These are phyloP conservation scores for Inga laurina DNA, from an alignment of 306 rosid genomes.

Conservation along the genomic window DNA sequence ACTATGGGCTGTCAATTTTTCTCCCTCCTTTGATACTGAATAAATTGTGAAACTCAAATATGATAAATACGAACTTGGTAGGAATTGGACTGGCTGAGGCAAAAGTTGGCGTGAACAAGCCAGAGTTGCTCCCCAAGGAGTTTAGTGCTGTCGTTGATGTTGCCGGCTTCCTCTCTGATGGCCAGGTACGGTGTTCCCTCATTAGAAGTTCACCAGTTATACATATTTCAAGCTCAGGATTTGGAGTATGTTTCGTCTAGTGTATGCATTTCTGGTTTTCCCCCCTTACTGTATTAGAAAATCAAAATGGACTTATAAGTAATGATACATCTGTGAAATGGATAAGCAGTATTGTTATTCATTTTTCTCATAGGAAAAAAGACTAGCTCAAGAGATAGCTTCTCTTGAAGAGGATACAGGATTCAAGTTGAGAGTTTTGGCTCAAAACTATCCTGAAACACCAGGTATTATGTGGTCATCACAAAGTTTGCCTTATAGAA, in stretches of 20 bases:
- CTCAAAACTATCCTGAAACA: constrained; percentile 93
- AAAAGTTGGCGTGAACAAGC: constrained; percentile 85
- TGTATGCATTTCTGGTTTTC: not conserved
- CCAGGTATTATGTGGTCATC: constrained; percentile 57
- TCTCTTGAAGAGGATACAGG: constrained; percentile 80
- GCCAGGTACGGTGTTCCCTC: constrained; percentile 60
- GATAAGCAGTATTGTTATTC: constrained; percentile 18
- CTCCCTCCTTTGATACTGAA: not conserved
- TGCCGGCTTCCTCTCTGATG: constrained; percentile 96
- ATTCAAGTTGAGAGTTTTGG: constrained; percentile 83
- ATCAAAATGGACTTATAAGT: not conserved
- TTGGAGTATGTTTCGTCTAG: not conserved
- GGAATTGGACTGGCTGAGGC: constrained; percentile 68
- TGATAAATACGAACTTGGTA: constrained; percentile 3
- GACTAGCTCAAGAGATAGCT: constrained; percentile 71
- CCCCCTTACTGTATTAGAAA: not conserved
- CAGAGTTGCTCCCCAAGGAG: constrained; percentile 86
- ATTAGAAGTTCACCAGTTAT: not conserved
- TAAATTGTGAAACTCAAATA: not conserved
- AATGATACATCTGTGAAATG: not conserved
- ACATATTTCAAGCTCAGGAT: not conserved
- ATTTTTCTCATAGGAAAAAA: constrained; percentile 63
- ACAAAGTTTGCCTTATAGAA: constrained; percentile 10
- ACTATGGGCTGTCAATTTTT: not conserved
- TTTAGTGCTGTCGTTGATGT: constrained; percentile 87